A percentile compares a stretch with the other conserved stretches of the same genome.
These are phyloP conservation scores for barley (Hordeum vulgare) DNA, from an alignment of 176 grass and related monocot species.

Conservation along the genomic window DNA sequence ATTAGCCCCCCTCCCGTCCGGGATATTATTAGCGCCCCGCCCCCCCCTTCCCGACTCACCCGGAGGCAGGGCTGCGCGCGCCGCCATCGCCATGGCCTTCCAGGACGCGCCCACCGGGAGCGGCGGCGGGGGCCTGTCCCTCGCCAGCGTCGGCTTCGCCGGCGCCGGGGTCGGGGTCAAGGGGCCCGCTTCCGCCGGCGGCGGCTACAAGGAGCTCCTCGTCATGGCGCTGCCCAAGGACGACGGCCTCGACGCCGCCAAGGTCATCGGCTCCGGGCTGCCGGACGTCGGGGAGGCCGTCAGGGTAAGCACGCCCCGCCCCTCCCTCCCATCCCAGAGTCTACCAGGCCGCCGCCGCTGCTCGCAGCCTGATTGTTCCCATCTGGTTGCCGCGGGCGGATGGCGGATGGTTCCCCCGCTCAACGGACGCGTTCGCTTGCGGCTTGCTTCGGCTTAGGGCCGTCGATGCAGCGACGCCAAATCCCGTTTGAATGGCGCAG, in stretches of 20 bases:
- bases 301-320: background rate
- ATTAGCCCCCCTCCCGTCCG: background rate
- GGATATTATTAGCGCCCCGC: background rate
- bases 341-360: background rate
- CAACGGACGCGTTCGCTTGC: background rate
- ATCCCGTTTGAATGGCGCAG: background rate
- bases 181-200: background rate
- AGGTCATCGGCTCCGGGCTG: slow-evolving; percentile 28
- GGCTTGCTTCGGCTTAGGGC: background rate
- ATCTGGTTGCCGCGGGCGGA: background rate
- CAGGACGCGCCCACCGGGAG: slow-evolving; percentile 8
- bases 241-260: slow-evolving; percentile 33
- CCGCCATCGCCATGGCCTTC: slow-evolving; percentile 27
- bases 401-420: background rate
- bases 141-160: slow-evolving; percentile 32
- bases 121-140: slow-evolving; percentile 12
- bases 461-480: background rate
- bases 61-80: background rate
- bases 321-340: background rate
- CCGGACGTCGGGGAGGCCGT: slow-evolving; percentile 32
- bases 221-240: slow-evolving; percentile 40
- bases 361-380: background rate
- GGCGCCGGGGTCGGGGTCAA: background rate
- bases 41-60: too few species aligned
- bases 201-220: slow-evolving; percentile 41